Base-by-base conservation (phyloP, 306 rosid genomes). In the Rosa persica region DNA sequence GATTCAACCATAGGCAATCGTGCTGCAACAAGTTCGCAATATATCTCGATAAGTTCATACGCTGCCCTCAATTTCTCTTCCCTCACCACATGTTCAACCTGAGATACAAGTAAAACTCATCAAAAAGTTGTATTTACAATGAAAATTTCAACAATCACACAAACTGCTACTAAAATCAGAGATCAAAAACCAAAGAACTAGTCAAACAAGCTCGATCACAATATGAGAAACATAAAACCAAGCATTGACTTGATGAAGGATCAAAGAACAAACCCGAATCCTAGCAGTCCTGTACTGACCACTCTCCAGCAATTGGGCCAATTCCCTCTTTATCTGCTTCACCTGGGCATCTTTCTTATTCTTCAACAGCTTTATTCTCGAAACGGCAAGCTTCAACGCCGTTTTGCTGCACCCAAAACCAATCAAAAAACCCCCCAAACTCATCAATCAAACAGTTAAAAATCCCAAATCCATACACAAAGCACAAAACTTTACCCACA, bases 31-130 rank as follows among this genome's bases (percentile, higher is more conserved):
- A 93, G 94, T 83, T 95, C 99, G 55, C 99, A 95, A 81, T 91
- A 95, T 89, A 93, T 86, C 81, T 93, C 94, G 43, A 95, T 62
- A 80, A 95, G 97, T 69, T 95, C 94, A 62, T 89, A 95, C 3
- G 98, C 98, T n/a, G 93, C 90, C 85, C 81, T 80, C 12, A 89
- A 85, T 90, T 93, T 95, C 90, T 95, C 99, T 83, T 95, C 99
- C 82, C 98, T 89, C 72, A 88, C 80, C 70, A 95, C 92, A 88
- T 95, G 99, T 84, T 95, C 99, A 84, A 95, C 97, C 98, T 95
- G 85, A n/a, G 52, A 79, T 48, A 19, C 30, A 19, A 12, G 25
- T 22, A 78, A 23, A 75, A 72, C n/a, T 78, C 75, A 80, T 52
- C 62, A 71, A 38, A 57, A 70, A 25, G 2, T 30, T 30, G 36